Evolutionary conservation across 176 grass and related monocot species (phyloP), one percentile per base, ranked within the genome.

Genomic region (Musa beccarii): DNA sequence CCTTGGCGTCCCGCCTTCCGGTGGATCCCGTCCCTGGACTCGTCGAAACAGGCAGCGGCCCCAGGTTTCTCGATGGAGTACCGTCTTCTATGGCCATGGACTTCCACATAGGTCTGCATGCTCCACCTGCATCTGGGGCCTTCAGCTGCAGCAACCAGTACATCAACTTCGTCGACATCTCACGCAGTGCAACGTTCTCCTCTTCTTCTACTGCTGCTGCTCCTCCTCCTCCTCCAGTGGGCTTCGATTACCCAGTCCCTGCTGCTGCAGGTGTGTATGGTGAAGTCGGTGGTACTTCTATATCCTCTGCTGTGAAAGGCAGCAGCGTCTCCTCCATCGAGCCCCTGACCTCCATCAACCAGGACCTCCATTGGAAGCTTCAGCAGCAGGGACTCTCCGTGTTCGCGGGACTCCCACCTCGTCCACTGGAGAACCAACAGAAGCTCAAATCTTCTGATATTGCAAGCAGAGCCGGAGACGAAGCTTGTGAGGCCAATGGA

Each of bases 301-400:
- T 9, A 78, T 54, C 64, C 19, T 77, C 1, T 73, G 59, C n/a
- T 55, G 53, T 28, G 16, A 56, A 73, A 75, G n/a, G 14, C 34
- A 84, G 71, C 84, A 87, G 91, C 66, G 90, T 87, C 24, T 87
- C 95, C 17, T 94, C 95, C 24, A 99, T 99, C 74, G 95, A 99
- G 75, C 92, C 95, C 53, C 80, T 99, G 21, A 99, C 90, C 76
- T 99, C 92, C 84, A 99, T 99, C 79, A 99, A 94, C 84, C 95
- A 94, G 76, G 90, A 99, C 66, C 88, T 99, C 7, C 95, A 94
- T 84, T 92, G 91, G 86, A 94, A 91, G 81, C 90, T 99, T 10
- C 95, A 99, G 83, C 90, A 94, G 74, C 95, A 92, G 73, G 76
- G 95, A 63, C 80, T 99, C 28, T 86, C 88, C 25, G 87, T 86